Base-by-base conservation (phyloP, 164 flowering plant species). In the Chimonanthus salicifolius region DNA sequence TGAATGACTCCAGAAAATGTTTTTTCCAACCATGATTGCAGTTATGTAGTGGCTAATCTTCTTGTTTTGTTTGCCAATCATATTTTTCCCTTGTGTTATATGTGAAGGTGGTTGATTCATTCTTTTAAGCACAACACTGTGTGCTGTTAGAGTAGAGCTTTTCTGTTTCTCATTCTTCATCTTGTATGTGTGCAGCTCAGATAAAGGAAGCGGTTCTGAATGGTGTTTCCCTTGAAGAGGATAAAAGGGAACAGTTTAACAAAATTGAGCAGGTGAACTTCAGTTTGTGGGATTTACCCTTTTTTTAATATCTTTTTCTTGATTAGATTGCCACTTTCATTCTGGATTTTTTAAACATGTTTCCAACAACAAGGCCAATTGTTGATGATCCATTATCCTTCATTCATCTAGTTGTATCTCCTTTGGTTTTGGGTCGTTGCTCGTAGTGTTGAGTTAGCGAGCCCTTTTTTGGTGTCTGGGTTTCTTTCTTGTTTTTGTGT, bases 201-300 rank as follows among this genome's bases (percentile, higher is more conserved):
- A 83, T 96, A 78, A 94, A 89, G 88, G 97, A 91, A 77, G 99
- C 99, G 8, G 84, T 92, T 82, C 92, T 96, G 49, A 85, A 60
- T 81, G 99, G 99, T 84, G 91, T 92, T 72, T 79, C 98, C 69
- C 94, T 96, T 73, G 97, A 92, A 75, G 99, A 90, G 82, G 93
- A 85, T 68, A 80, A 90, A 78, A 88, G 92, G 81, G 95, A 91
- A 0, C 72, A 89, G 3, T 96, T 94, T 72, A 92, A 96, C 85
- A 86, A 88, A 80, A 87, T 92, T 81, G 82, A 94, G 73, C 99
- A 96, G 98, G 99, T 91, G 16, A 51, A 69, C 67, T 75, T 45
- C 44, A 50, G 20, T 48, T 7, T 8, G 45, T 43, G 48, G 50
- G 43, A 15, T 45, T 51, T 43, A 60, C 62, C 64, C 46, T 71